A percentile compares a stretch with the other conserved stretches of the same genome.
Evolutionary conservation across 148 eudicot species (phyloP).

Genomic region (Beta vulgaris): DNA sequence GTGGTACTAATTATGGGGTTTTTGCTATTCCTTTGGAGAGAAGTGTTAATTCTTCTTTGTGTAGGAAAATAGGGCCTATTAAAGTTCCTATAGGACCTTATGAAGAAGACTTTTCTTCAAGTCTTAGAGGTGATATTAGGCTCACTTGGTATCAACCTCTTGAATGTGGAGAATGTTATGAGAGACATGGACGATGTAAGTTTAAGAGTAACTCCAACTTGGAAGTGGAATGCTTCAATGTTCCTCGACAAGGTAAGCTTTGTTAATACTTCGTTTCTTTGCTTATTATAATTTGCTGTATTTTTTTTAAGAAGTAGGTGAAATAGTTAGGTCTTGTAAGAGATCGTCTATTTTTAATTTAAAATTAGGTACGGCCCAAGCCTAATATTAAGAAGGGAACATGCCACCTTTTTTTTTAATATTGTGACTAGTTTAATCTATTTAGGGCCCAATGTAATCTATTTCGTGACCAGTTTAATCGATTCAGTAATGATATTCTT

Average conservation of each 20-base stretch:
- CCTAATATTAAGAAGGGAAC: too few relatives aligned
- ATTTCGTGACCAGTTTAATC: too few relatives aligned
- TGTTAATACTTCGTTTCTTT: neutral
- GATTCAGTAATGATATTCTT: too few relatives aligned
- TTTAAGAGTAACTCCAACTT: constrained; percentile 20
- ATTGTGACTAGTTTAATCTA: too few relatives aligned
- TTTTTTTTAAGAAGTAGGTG: too few relatives aligned
- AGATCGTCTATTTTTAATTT: too few relatives aligned
- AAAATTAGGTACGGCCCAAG: too few relatives aligned
- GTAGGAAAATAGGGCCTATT: constrained; percentile 23
- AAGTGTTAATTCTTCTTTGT: neutral
- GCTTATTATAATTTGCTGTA: neutral
- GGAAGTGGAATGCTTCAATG: constrained; percentile 30
- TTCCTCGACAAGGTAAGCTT: constrained; percentile 15
- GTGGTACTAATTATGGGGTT: constrained; percentile 34
- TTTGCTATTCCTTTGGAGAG: constrained; percentile 27
- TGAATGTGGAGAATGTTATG: constrained; percentile 37
- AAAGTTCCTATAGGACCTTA: constrained; percentile 32
- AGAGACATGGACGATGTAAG: constrained; percentile 33
- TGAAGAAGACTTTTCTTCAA: constrained; percentile 27
- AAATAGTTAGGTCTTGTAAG: too few relatives aligned
- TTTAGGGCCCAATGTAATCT: too few relatives aligned
- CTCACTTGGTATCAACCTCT: constrained; percentile 39
- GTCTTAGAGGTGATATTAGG: constrained; percentile 32
- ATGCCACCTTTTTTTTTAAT: too few relatives aligned